These are phyloP conservation scores for Aureobasidium namibiae DNA, from an alignment of 2,329 filamentous ascomycete genomes.

Conservation along the genomic window DNA sequence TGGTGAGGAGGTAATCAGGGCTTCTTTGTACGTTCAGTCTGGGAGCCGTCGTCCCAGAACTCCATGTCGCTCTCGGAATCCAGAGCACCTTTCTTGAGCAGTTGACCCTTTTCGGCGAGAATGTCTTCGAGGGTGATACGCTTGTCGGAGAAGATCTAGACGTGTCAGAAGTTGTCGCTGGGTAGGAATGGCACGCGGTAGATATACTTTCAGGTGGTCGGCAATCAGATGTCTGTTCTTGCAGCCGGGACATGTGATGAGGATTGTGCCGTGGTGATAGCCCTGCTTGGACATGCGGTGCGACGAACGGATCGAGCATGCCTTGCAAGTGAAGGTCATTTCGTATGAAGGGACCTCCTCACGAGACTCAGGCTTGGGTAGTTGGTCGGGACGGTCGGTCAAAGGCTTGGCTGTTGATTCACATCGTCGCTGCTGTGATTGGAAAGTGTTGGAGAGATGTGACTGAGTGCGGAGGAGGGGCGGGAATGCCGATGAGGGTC, in stretches of 20 bases:
- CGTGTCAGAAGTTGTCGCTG: neutral
- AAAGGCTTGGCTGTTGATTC: conserved; percentile 18
- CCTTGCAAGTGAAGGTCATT: conserved; percentile 82
- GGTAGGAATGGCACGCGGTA: neutral
- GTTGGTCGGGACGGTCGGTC: conserved; percentile 22
- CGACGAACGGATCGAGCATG: conserved; percentile 66
- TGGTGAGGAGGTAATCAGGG: neutral
- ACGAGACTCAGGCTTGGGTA: conserved; percentile 17
- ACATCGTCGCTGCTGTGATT: conserved; percentile 18
- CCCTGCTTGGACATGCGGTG: conserved; percentile 89
- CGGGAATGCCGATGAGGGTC: conserved; percentile 11
- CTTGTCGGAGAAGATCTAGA: conserved; percentile 63
- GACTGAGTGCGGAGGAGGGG: conserved; percentile 14
- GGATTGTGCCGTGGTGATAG: conserved; percentile 81
- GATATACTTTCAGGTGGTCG: conserved; percentile 64
- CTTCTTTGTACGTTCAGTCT: conserved; percentile 6
- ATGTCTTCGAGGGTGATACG: conserved; percentile 68
- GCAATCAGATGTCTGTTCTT: conserved; percentile 83
- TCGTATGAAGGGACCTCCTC: conserved; percentile 62
- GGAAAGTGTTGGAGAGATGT: conserved; percentile 16
- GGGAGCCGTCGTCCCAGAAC: conserved; percentile 67
- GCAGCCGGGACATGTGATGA: conserved; percentile 83
- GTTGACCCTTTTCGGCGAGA: conserved; percentile 63
- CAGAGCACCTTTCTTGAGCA: conserved; percentile 63
- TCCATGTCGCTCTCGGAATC: conserved; percentile 79